Evolutionary conservation across 352 stramenopile genomes (phyloP), one percentile per base, ranked within the genome.

Genomic region (Phytophthora chlamydospora): DNA sequence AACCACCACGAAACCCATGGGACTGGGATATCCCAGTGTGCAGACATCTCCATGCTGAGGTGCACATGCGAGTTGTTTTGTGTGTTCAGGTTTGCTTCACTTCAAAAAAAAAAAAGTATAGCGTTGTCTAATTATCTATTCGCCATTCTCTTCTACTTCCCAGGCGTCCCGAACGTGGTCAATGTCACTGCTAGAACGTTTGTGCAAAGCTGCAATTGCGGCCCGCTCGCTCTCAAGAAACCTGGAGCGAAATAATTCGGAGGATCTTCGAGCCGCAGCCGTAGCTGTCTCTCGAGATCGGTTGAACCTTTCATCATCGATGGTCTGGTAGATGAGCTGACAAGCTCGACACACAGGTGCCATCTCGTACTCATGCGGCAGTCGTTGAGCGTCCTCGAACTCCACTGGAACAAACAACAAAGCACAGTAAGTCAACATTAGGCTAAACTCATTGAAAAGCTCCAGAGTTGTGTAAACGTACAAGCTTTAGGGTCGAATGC

Each of bases 281-380:
- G 66, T 67, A 11, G 70, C 64, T 8, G 62, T 84, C 38, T 75
- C 68, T 14, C 71, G 61, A 48, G 52, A 75, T 41, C 69, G 73
- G 17, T 76, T 68, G 43, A 80, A 80, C 10, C 76, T 58, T 17
- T 75, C 69, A n/a, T 60, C 56, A 44, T 85, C 73, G 46, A 85
- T 76, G 42, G 63, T 64, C 58, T 85, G 76, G 55, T 85, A 85
- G 45, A 85, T 76, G 29, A 85, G 50, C 19, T 85, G 71, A 43
- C 76, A 85, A 5, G 73, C 62, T 31, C 43, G 58, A 47, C 76
- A 85, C 6, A 85, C 76, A 2, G 53, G 24, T 51, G 78, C 62
- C 70, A 85, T 80, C 38, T 83, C 76, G 55, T 85, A 85, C 42
- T 78, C 64, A 35, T 78, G 76, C 2, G 71, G 61, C 17, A 85